Evolutionary conservation across 495 filamentous ascomycete genomes (phyloP), one percentile per base, ranked within the genome.

Genomic region (Haplographium delicatum): DNA sequence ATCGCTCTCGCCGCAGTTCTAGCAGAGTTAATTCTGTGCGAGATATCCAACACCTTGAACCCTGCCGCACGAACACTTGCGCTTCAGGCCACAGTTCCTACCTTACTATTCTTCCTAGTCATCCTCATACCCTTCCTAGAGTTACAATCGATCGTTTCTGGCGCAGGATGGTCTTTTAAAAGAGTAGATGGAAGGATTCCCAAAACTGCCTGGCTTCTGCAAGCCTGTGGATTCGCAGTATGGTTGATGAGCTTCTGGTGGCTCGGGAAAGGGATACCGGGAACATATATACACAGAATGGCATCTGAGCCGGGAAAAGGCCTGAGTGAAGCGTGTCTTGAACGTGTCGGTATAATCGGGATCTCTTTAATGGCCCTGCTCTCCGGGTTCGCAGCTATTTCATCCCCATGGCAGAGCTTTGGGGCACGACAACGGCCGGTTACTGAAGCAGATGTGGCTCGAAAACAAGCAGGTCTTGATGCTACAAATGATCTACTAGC

Each of bases 321-420:
- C 30, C 61, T 90, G 49, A 79, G 74, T 44, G 79, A 89, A 60
- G 86, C 82, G 20, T 88, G 85, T 67, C 69, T 91, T 35, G 85
- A 88, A 63, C 70, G 87, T 28, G 81, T 93, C 15, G 87, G 85
- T 13, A 79, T 91, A 26, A 85, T 90, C 58, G 88, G 88, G 10
- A 85, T 91, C 25, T 84, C 81, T 44, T 68, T 89, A 26, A 91
- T 93, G 88, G 86, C 87, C 7, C 69, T 87, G 18, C 69, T 93
- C 26, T 85, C 87, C 16, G 88, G 88, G 9, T 93, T 91, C 59
- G 88, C 87, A 19, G 85, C 84, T 19, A 82, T 93, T 30, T 86
- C 82, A 38, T 82, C 82, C 7, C 79, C 87, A 22, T 91, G 88
- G 88, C 84, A 90, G 61, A 86, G 76, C 24, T 89, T 91, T 64